These are phyloP conservation scores for Paramarasmius palmivorus DNA, from an alignment of 1,284 basidiomycete genomes.

Conservation along the genomic window DNA sequence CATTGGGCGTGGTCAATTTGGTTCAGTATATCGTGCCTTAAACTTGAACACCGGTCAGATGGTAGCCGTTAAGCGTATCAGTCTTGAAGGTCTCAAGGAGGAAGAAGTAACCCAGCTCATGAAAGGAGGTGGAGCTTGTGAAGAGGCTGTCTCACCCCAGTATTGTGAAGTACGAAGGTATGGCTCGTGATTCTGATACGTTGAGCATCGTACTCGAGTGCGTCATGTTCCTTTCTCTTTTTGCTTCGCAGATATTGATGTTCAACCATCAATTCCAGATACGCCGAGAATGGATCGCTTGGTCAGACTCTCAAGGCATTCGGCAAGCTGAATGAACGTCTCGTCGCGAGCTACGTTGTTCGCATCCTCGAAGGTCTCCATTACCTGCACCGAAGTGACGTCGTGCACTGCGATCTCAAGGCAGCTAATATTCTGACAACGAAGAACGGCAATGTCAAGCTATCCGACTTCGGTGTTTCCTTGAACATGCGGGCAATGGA, in stretches of 20 bases:
- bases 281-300: slow-evolving; percentile 91
- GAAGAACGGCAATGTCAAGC: slow-evolving; percentile 95
- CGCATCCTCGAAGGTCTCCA: slow-evolving; percentile 92
- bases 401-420: slow-evolving; percentile 93
- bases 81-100: slow-evolving; percentile 83
- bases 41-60: slow-evolving; percentile 92
- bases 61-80: slow-evolving; percentile 93
- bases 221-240: slow-evolving; percentile 33
- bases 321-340: slow-evolving; percentile 86
- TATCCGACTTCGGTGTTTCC: slow-evolving; percentile 98
- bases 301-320: slow-evolving; percentile 90
- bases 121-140: slow-evolving; percentile 88
- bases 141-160: slow-evolving; percentile 88
- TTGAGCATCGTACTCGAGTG: slow-evolving; percentile 92
- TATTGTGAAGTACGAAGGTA: slow-evolving; percentile 95
- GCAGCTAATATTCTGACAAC: slow-evolving; percentile 98
- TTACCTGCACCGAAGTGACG: slow-evolving; percentile 83
- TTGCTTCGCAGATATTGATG: slow-evolving; percentile 29
- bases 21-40: slow-evolving; percentile 90
- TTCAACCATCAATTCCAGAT: slow-evolving; percentile 48
- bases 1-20: slow-evolving; percentile 95
- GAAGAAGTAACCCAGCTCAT: slow-evolving; percentile 86
- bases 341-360: slow-evolving; percentile 88
- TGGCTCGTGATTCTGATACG: slow-evolving; percentile 85
- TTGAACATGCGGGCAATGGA: slow-evolving; percentile 97